Base-by-base conservation (phyloP, 306 rosid species). In the Pueraria montana region DNA sequence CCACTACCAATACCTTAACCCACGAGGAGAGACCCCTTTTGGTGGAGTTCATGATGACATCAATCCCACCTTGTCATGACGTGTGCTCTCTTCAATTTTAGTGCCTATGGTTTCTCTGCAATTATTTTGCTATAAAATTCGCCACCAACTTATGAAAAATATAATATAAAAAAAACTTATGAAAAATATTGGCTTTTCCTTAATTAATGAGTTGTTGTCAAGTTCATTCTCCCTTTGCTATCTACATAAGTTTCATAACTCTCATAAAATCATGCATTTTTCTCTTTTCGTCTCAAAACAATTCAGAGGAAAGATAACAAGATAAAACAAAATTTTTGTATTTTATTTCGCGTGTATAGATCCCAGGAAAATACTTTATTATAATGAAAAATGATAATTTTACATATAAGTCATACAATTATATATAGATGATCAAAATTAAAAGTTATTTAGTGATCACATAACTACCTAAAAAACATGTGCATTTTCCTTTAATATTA, bases 31-130 rank as follows among this genome's bases (percentile, higher is more conserved):
- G 66, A 76, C n/a, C 67, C 82, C 72, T 77, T 74, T 80, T 48
- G 77, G 90, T 84, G 82, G 87, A 83, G 85, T 49, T 85, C 24
- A 84, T 86, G 78, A 88, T 94, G 95, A 94, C 93, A 84, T 92
- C 97, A 89, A 52, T 90, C 91, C 89, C 90, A 94, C 98, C 91
- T 87, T 87, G 58, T 89, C 97, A 92, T 94, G 98, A 92, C 97
- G 97, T 84, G 61, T 55, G 24, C 4, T 77, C 82, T 76, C 67
- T 58, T 81, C 78, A 84, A 78, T 72, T 34, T 64, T 27, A 53
- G 30, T 72, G 80, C 76, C 74, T 63, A 9, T 75, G 61, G 32
- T n/a, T n/a, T n/a, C 34, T 30, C 34, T 30, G 34, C 83, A 61
- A 49, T 62, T 61, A 45, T 63, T 27, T 56, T 83, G 80, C 80